Evolutionary conservation across 805 yeast genomes (phyloP).

Genomic region (Lipomyces kockii): DNA sequence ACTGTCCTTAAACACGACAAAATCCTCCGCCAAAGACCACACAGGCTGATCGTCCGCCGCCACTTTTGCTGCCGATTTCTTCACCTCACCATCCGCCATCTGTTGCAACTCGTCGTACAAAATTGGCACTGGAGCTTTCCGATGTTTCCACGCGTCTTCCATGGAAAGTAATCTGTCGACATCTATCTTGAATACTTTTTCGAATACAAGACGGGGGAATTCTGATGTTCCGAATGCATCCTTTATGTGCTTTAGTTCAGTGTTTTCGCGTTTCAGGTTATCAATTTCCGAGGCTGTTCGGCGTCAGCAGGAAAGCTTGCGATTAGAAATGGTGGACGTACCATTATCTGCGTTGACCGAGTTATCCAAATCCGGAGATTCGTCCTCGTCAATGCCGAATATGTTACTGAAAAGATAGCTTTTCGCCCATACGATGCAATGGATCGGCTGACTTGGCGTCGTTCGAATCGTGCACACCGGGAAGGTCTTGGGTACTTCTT

Average conservation of each 20-base stretch:
- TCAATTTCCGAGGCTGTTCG: conserved; percentile 44
- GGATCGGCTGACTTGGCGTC: conserved; percentile 95
- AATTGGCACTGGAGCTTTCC: conserved; percentile 72
- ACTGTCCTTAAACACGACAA: conserved; percentile 60
- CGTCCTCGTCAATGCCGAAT: conserved; percentile 55
- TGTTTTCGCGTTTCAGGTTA: conserved; percentile 45
- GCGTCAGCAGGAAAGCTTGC: not conserved
- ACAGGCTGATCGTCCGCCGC: conserved; percentile 49
- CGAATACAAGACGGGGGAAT: conserved; percentile 43
- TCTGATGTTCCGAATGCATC: conserved; percentile 45
- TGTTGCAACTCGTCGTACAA: conserved; percentile 39
- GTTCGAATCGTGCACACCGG: conserved; percentile 97
- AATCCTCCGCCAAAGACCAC: conserved; percentile 69
- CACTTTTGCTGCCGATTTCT: conserved; percentile 37
- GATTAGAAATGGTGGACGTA: conserved; percentile 46
- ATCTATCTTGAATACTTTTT: conserved; percentile 69
- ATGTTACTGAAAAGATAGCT: conserved; percentile 82
- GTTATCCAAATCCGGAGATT: conserved; percentile 66
- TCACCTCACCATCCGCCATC: conserved; percentile 19
- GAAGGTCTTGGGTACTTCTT: conserved; percentile 85
- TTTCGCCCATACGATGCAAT: conserved; percentile 97
- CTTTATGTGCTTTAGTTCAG: conserved; percentile 45
- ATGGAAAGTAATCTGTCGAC: conserved; percentile 72
- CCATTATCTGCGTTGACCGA: conserved; percentile 68
- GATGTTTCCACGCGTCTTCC: conserved; percentile 76